Base-by-base conservation (phyloP, 2,329 filamentous ascomycete species). In the Sordariomycetes sp. region DNA sequence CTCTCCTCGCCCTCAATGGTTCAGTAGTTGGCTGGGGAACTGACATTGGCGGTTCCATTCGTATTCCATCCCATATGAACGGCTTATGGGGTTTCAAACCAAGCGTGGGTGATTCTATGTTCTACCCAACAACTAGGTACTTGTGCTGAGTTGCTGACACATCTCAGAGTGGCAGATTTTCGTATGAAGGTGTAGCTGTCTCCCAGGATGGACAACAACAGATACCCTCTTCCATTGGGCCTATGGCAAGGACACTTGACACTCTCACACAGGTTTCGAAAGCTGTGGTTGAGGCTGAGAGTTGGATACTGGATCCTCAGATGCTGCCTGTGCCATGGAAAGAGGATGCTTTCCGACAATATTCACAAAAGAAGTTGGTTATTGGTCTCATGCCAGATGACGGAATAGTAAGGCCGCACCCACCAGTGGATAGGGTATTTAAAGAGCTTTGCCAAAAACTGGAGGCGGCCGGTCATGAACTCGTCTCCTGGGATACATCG, bases 31-130 rank as follows among this genome's bases (percentile, higher is more conserved):
- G 88, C 25, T 82, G 95, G 44, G 90, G 88, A 7, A 88, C 82
- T 30, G 87, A 94, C 55, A 87, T 95, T n/a, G 88, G 87, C 11
- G 88, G 90, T 19, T 92, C 83, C 12, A 87, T 95, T 5, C 74
- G 88, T 34, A 81, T 75, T 2, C 90, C 88, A 0, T 88, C 88
- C 5, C 86, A 93, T 46, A 95, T 87, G 64, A 82, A 83, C 3
- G 88, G 88, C 8, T 86, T 90, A 52, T 95, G 94, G 57, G 49
- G 47, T 47, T 34, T 53, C 2, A 53, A 49, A 18, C 51, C 50
- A n/a, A 52, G 46, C 18, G 49, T 51, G 17, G 8, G 49, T n/a
- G 36, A n/a, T 2, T 15, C 17, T 35, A 18, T 32, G n/a, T 6
- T 12, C 2, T 2, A n/a, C 11, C 19, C n/a, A 5, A 23, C n/a